Conservation (phyloP, 345 rosid genomes). For the Citrus hindsii region DNA sequence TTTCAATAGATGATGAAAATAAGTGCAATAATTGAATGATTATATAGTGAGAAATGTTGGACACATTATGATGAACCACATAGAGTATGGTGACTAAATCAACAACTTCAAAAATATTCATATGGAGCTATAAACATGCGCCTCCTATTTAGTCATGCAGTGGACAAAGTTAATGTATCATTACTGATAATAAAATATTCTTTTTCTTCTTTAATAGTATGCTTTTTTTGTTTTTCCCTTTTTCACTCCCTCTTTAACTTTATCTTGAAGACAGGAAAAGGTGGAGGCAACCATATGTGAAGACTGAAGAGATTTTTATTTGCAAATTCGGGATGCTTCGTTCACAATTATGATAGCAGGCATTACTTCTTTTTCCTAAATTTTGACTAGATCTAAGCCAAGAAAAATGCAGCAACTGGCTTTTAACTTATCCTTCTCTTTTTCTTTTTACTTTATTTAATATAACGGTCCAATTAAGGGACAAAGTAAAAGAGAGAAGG, state of each 20-base stretch:
- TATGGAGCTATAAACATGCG: not conserved
- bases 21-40: no score
- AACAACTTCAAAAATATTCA: not conserved
- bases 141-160: not conserved
- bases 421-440: not conserved
- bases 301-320: no score
- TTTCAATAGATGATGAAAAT: no score
- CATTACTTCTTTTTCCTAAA: not conserved
- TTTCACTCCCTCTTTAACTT: not conserved
- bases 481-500: not conserved
- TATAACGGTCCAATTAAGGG: not conserved
- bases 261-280: not conserved
- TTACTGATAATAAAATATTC: no score
- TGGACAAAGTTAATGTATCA: no score
- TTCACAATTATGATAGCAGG: not conserved
- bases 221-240: no score
- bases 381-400: not conserved
- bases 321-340: not conserved
- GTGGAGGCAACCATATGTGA: no score
- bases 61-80: no score
- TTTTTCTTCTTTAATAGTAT: not conserved
- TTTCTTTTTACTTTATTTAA: not conserved
- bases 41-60: no score
- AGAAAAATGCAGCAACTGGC: not conserved
- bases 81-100: not conserved